A percentile compares a stretch with the other conserved stretches of the same genome.
phyloP scores from a whole-genome alignment of 805 yeast species.

The Candida sonorensis region DNA sequence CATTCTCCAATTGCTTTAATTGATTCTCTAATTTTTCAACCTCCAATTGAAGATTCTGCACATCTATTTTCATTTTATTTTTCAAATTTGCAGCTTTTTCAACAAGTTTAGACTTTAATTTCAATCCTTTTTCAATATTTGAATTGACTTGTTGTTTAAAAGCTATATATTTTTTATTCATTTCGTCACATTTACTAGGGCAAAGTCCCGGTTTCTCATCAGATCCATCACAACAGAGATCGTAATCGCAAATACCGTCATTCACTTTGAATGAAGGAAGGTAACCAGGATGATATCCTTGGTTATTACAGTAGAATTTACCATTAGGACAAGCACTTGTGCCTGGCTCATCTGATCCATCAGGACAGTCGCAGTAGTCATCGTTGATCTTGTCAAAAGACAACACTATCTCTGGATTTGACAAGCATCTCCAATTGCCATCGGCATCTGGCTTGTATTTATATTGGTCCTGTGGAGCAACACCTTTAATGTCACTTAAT shows the following conservation, averaged over 20 bases:
- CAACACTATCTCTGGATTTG: conserved; percentile 57
- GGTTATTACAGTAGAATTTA: conserved; percentile 68
- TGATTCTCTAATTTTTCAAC: conserved; percentile 4
- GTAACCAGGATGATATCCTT: conserved; percentile 56
- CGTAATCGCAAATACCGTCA: conserved; percentile 92
- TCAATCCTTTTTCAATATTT: conserved; percentile 28
- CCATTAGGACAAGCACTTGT: conserved; percentile 67
- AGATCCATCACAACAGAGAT: conserved; percentile 87
- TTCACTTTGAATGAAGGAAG: conserved; percentile 65
- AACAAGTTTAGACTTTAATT: conserved; percentile 26
- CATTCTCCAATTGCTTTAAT: conserved; percentile 2
- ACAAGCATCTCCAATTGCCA: conserved; percentile 64
- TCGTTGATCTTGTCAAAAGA: conserved; percentile 68
- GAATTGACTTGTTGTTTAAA: conserved; percentile 10
- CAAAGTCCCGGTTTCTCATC: conserved; percentile 66
- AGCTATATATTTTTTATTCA: conserved; percentile 33
- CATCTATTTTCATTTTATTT: neutral
- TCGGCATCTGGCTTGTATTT: conserved; percentile 45
- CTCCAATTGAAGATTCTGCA: neutral
- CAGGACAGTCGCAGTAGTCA: conserved; percentile 93
- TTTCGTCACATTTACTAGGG: conserved; percentile 46
- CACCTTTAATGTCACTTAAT: conserved; percentile 25
- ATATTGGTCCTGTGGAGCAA: conserved; percentile 31
- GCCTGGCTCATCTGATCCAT: conserved; percentile 96
- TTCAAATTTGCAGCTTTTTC: conserved; percentile 19